phyloP scores from a whole-genome alignment of 768 basidiomycete genomes.

The Mycena polygramma region DNA sequence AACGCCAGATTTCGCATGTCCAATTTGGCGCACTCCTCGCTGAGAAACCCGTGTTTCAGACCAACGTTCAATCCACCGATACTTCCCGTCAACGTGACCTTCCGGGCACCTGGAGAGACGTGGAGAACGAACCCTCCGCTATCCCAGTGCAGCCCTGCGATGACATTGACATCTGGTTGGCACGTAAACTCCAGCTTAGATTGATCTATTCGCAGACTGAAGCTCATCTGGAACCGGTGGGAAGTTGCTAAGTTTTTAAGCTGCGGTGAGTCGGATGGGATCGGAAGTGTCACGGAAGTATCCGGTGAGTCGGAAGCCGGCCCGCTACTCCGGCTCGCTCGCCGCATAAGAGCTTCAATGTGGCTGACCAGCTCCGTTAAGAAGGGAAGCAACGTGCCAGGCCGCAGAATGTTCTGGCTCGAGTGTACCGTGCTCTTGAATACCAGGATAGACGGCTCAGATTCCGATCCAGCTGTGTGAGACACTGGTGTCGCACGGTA shows the following conservation, averaged over 20 bases:
- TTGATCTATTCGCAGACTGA: slow-evolving; percentile 92
- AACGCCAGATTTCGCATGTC: slow-evolving; percentile 88
- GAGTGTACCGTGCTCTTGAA: slow-evolving; percentile 93
- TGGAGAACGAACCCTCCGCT: slow-evolving; percentile 92
- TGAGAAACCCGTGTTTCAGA: slow-evolving; percentile 87
- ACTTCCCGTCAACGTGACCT: slow-evolving; percentile 79
- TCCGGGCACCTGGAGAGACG: slow-evolving; percentile 79
- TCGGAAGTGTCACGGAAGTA: slow-evolving; percentile 26
- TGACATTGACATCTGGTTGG: slow-evolving; percentile 92
- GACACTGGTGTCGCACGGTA: slow-evolving; percentile 72
- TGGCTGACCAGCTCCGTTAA: slow-evolving; percentile 79
- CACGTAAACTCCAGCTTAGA: slow-evolving; percentile 91
- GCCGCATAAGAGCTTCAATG: slow-evolving; percentile 79
- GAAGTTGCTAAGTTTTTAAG: slow-evolving; percentile 12
- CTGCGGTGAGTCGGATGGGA: slow-evolving; percentile 26
- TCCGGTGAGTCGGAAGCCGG: slow-evolving; percentile 21
- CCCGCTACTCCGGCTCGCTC: slow-evolving; percentile 51
- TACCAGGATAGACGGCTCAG: slow-evolving; percentile 72
- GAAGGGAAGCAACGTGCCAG: slow-evolving; percentile 84
- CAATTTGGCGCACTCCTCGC: slow-evolving; percentile 84
- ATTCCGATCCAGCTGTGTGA: slow-evolving; percentile 50
- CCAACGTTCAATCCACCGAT: slow-evolving; percentile 86
- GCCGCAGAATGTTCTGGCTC: slow-evolving; percentile 87
- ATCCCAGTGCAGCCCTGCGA: slow-evolving; percentile 91
- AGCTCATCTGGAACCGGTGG: slow-evolving; percentile 73